Conservation (phyloP, 805 yeast species). For the Barnettozyma populi region DNA sequence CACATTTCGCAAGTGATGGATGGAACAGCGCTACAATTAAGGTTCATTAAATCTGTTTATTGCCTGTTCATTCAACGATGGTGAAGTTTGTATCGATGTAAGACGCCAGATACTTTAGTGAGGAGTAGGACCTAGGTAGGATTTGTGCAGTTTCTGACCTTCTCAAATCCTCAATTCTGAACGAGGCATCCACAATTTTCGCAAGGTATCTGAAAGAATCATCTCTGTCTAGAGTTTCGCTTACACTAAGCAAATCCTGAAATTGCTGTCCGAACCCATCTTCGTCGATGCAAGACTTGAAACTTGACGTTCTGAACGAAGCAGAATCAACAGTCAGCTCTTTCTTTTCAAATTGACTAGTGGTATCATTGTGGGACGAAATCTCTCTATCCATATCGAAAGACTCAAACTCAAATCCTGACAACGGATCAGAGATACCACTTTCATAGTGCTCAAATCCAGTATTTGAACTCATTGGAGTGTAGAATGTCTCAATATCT, state of each 20-base stretch:
- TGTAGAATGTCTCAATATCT: constrained; percentile 18
- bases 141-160: constrained; percentile 15
- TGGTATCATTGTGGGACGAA: background rate
- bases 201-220: constrained; percentile 43
- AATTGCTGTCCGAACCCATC: constrained; percentile 1
- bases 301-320: constrained; percentile 14
- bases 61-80: background rate
- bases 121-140: constrained; percentile 29
- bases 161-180: constrained; percentile 7
- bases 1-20: constrained; percentile 30
- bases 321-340: background rate
- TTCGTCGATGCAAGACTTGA: constrained; percentile 20
- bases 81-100: constrained; percentile 26
- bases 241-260: background rate
- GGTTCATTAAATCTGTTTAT: background rate
- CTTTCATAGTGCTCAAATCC: constrained; percentile 7
- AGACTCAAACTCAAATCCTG: constrained; percentile 5
- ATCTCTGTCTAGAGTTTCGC: constrained; percentile 19
- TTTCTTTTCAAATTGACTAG: background rate
- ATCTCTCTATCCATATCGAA: background rate
- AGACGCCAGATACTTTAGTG: constrained; percentile 32
- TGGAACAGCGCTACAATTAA: background rate
- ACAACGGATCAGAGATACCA: background rate
- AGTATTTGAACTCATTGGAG: constrained; percentile 20
- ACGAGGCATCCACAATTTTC: constrained; percentile 27